Evolutionary conservation across 2,329 filamentous ascomycete genomes (phyloP).

Genomic region (Stemphylium beticola): DNA sequence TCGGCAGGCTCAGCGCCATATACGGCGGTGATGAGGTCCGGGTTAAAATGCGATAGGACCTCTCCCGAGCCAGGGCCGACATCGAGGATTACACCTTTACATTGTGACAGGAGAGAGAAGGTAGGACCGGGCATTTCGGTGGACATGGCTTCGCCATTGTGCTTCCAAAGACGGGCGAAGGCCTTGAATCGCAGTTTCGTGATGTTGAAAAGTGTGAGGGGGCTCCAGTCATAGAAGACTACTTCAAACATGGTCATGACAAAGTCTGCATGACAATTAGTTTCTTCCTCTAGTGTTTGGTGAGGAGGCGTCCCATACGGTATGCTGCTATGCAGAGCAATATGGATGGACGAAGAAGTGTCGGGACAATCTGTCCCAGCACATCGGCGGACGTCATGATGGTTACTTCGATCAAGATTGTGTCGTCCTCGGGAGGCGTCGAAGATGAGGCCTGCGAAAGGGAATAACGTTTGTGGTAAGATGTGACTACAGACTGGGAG

Average conservation of each 20-base stretch:
- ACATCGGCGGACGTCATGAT: conserved; percentile 21
- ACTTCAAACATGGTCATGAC: conserved; percentile 43
- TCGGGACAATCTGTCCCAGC: conserved; percentile 28
- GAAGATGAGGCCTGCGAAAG: too few species aligned
- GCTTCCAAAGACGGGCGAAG: conserved; percentile 46
- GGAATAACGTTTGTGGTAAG: too few species aligned
- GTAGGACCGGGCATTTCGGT: conserved; percentile 44
- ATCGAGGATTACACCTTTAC: conserved; percentile 47
- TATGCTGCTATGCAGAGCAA: conserved; percentile 35
- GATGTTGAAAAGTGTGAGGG: conserved; percentile 37
- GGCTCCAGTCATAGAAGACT: conserved; percentile 35
- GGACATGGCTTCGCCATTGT: conserved; percentile 47
- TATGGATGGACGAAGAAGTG: conserved; percentile 37
- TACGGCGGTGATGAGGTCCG: conserved; percentile 53
- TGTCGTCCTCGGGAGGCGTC: too few species aligned
- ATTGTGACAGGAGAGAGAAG: conserved; percentile 33
- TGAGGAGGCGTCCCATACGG: conserved; percentile 23
- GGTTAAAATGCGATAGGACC: conserved; percentile 55
- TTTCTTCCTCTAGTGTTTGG: too few species aligned
- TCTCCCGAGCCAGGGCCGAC: conserved; percentile 59
- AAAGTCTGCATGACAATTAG: conserved; percentile 34
- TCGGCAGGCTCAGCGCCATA: conserved; percentile 63
- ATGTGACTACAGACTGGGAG: too few species aligned
- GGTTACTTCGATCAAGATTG: not conserved
- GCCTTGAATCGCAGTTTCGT: conserved; percentile 39